Conservation (phyloP, 257 asterid genomes). For the Ilex asprella region DNA sequence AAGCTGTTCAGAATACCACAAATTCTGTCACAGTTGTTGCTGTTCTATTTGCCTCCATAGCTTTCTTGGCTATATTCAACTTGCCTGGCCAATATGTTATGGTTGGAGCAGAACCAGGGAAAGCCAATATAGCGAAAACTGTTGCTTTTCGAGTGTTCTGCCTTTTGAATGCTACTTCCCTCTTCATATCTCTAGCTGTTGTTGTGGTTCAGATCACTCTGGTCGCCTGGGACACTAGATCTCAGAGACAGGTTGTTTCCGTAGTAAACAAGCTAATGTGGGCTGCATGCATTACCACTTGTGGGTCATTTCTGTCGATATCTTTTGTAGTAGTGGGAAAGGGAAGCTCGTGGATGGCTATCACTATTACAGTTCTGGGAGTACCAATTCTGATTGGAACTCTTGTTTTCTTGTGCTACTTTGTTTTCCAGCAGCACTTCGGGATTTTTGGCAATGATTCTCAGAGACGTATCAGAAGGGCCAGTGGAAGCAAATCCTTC, state of each 20-base stretch:
- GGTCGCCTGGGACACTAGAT: constrained; percentile 87
- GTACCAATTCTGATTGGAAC: constrained; percentile 82
- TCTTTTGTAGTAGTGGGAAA: constrained; percentile 82
- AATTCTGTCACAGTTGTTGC: constrained; percentile 92
- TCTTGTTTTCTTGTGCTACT: constrained; percentile 74
- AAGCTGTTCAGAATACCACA: constrained; percentile 87
- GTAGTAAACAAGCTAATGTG: constrained; percentile 96
- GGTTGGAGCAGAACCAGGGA: constrained; percentile 53
- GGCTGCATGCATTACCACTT: constrained; percentile 91
- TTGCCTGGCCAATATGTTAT: constrained; percentile 65
- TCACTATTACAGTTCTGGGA: constrained; percentile 60
- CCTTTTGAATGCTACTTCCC: constrained; percentile 74
- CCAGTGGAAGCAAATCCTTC: constrained; percentile 87
- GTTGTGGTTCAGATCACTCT: constrained; percentile 91
- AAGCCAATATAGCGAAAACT: constrained; percentile 36
- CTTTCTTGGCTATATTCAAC: constrained; percentile 85
- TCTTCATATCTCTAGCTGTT: constrained; percentile 84
- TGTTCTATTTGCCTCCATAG: constrained; percentile 86
- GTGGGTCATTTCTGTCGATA: constrained; percentile 82
- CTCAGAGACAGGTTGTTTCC: constrained; percentile 78
- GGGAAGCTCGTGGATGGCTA: constrained; percentile 76
- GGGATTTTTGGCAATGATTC: constrained; percentile 68
- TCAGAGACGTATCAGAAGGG: constrained; percentile 71
- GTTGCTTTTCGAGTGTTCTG: constrained; percentile 73
- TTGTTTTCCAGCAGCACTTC: constrained; percentile 87